A percentile compares a stretch with the other conserved stretches of the same genome.
Conservation (phyloP, 352 stramenopile genomes). For the Globisporangium nodosum region DNA sequence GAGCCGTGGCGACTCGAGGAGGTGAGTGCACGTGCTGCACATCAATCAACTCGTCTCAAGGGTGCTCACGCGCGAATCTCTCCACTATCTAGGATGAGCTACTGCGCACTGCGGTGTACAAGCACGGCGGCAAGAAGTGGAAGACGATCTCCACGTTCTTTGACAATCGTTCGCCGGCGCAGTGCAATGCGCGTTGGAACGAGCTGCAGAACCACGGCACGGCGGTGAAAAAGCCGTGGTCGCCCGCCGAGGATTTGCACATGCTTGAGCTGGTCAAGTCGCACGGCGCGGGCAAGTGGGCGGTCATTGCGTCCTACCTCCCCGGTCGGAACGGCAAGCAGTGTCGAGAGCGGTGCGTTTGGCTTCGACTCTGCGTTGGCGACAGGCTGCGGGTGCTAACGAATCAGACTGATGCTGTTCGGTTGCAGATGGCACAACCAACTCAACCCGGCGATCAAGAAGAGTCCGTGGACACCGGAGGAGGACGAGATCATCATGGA, state of each 20-base stretch:
- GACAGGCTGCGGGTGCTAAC: background rate
- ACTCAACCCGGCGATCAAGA: slow-evolving; percentile 75
- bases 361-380: too few species aligned
- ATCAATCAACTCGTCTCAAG: background rate
- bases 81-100: slow-evolving; percentile 41
- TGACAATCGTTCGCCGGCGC: slow-evolving; percentile 26
- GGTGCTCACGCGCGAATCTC: background rate
- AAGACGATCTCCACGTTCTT: slow-evolving; percentile 59
- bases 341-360: slow-evolving; percentile 65
- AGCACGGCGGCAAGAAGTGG: slow-evolving; percentile 80
- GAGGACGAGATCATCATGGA: slow-evolving; percentile 85
- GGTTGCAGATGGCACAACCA: slow-evolving; percentile 78
- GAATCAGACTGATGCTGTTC: background rate
- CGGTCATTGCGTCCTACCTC: slow-evolving; percentile 80
- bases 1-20: background rate
- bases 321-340: slow-evolving; percentile 84
- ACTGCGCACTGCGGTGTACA: slow-evolving; percentile 60
- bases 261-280: slow-evolving; percentile 57
- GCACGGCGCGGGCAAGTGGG: slow-evolving; percentile 68
- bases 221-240: slow-evolving; percentile 68
- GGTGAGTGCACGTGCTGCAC: background rate
- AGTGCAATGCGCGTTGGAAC: slow-evolving; percentile 71
- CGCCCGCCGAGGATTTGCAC: slow-evolving; percentile 41
- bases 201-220: slow-evolving; percentile 58
- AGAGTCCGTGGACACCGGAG: slow-evolving; percentile 67